These are phyloP conservation scores for Pseudisothecium myosuroides DNA, from an alignment of 225 moss, liverwort and hornwort species.

Conservation along the genomic window DNA sequence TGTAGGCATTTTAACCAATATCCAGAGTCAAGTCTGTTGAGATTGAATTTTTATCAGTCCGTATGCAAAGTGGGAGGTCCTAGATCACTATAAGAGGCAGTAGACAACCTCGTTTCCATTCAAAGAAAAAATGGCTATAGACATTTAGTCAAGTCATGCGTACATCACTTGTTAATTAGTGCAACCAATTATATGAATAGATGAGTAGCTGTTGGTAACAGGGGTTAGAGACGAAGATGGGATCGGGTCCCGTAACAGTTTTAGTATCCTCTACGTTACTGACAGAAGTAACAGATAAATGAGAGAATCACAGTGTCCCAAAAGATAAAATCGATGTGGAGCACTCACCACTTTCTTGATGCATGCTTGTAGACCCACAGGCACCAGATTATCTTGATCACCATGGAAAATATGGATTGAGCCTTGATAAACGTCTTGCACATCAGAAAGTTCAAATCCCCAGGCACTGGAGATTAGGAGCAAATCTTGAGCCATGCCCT, in stretches of 20 bases:
- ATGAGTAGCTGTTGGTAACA: neutral
- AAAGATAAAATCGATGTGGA: neutral
- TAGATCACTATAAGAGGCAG: neutral
- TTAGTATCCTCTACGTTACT: neutral
- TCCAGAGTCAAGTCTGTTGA: neutral
- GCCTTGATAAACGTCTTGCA: constrained; percentile 19
- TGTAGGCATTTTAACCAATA: neutral
- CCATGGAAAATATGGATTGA: constrained; percentile 35
- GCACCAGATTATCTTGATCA: constrained; percentile 37
- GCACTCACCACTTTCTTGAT: constrained; percentile 34
- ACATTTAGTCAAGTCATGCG: neutral
- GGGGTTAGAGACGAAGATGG: neutral
- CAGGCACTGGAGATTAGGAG: constrained; percentile 19
- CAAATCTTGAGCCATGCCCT: constrained; percentile 44
- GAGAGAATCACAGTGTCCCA: neutral
- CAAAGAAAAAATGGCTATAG: neutral
- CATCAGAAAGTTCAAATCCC: constrained; percentile 44
- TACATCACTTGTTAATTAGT: neutral
- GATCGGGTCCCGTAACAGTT: neutral
- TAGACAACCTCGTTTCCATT: neutral
- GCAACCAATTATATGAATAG: neutral
- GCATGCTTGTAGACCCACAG: constrained; percentile 25
- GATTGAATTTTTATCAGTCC: neutral
- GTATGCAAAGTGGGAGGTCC: neutral
- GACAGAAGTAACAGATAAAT: neutral